A percentile compares a stretch with the other conserved stretches of the same genome.
These are phyloP conservation scores for Nakaseomyces glabratus DNA, from an alignment of 1,139 yeast species.

Conservation along the genomic window DNA sequence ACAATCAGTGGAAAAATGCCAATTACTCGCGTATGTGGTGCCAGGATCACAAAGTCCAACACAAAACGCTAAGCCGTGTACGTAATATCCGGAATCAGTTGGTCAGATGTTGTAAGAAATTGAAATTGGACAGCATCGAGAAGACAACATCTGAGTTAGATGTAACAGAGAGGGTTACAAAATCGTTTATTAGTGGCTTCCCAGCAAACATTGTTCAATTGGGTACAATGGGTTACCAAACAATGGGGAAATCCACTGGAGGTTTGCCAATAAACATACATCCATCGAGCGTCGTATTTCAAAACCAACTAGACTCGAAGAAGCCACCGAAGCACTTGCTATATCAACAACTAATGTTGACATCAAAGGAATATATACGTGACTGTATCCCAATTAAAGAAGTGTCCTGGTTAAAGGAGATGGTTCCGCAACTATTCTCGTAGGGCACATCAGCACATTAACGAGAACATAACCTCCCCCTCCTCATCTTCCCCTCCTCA, in stretches of 20 bases:
- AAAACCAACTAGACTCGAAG: slow-evolving; percentile 33
- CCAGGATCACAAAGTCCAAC: slow-evolving; percentile 71
- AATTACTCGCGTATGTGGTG: slow-evolving; percentile 80
- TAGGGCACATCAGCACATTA: no score
- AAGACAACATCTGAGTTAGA: slow-evolving; percentile 13
- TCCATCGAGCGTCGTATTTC: slow-evolving; percentile 46
- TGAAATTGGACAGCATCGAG: slow-evolving; percentile 18
- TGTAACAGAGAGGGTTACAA: slow-evolving; percentile 41
- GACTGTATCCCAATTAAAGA: slow-evolving; percentile 68
- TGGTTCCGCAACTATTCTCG: slow-evolving; percentile 46
- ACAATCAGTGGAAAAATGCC: slow-evolving; percentile 65
- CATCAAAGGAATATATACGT: slow-evolving; percentile 84
- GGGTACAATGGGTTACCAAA: slow-evolving; percentile 59
- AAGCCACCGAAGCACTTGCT: slow-evolving; percentile 67
- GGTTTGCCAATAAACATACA: slow-evolving; percentile 55
- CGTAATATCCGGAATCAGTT: slow-evolving; percentile 69
- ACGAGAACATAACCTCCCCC: no score
- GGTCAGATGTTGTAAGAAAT: slow-evolving; percentile 48
- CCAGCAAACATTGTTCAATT: slow-evolving; percentile 71
- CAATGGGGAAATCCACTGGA: slow-evolving; percentile 21
- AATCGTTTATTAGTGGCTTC: slow-evolving; percentile 70
- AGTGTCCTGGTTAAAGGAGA: slow-evolving; percentile 49
- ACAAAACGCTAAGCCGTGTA: slow-evolving; percentile 60
- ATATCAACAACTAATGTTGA: slow-evolving; percentile 78
- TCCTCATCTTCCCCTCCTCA: no score